These are phyloP conservation scores for Xerocomus brunneocitrinus DNA, from an alignment of 768 basidiomycete species.

Conservation along the genomic window DNA sequence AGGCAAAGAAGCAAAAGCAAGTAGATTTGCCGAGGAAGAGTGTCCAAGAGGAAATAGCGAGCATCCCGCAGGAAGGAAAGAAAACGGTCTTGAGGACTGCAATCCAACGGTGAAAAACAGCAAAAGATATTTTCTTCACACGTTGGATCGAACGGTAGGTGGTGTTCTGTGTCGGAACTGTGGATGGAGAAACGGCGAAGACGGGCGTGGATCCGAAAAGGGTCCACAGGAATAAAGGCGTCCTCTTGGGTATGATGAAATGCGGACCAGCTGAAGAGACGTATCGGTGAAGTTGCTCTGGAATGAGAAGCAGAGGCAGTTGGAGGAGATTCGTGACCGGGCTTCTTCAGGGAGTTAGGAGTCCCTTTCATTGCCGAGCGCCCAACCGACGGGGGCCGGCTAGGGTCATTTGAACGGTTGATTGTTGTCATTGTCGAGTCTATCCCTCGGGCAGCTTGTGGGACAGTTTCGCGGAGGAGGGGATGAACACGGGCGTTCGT, in stretches of 20 bases:
- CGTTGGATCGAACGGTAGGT: constrained; percentile 13
- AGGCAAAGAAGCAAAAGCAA: constrained; percentile 54
- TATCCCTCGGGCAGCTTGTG: constrained; percentile 6
- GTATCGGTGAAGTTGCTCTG: constrained; percentile 52
- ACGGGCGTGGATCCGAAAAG: constrained; percentile 37
- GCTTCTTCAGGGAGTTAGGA: constrained; percentile 15
- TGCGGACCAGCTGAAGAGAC: constrained; percentile 51
- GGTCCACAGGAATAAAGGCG: constrained; percentile 53
- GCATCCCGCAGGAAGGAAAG: constrained; percentile 14
- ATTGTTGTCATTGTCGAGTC: constrained; percentile 13
- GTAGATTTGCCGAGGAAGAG: constrained; percentile 41
- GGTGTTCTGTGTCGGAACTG: constrained; percentile 19
- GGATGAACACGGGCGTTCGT: constrained; percentile 33
- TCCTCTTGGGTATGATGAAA: constrained; percentile 52
- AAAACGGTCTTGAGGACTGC: constrained; percentile 13
- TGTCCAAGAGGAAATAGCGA: constrained; percentile 31
- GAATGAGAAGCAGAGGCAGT: constrained; percentile 34
- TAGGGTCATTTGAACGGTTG: constrained; percentile 6
- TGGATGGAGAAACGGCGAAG: constrained; percentile 19
- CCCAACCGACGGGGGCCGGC: constrained; percentile 4
- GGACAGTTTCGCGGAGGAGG: constrained; percentile 15
- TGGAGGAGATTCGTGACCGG: constrained; percentile 24
- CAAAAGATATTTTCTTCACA: constrained; percentile 22
- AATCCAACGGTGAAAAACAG: constrained; percentile 19
- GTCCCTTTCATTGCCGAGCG: constrained; percentile 6